Conservation (phyloP, 371 early-diverging fungal genomes). For the Coemansia linderi region DNA sequence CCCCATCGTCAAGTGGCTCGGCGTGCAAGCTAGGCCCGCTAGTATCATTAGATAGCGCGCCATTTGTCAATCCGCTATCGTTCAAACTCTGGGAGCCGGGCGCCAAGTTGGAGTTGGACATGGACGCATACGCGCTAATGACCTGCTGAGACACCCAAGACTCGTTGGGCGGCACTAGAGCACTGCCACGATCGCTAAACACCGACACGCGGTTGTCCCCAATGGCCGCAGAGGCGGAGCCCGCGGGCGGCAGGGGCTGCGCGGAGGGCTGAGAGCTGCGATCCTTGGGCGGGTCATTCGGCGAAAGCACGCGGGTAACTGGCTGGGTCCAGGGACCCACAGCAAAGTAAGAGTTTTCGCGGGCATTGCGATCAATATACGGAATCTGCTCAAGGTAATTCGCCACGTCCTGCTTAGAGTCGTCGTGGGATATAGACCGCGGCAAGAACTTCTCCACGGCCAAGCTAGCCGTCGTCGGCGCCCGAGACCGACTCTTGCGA, state of each 20-base stretch:
- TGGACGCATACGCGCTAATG: conserved; percentile 31
- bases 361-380: conserved; percentile 41
- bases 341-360: conserved; percentile 47
- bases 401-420: background rate
- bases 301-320: conserved; percentile 21
- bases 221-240: background rate
- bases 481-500: conserved; percentile 31
- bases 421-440: background rate
- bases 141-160: conserved; percentile 8
- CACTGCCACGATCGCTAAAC: conserved; percentile 14
- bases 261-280: background rate
- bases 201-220: background rate
- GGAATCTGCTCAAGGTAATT: conserved; percentile 39
- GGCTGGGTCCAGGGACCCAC: conserved; percentile 47
- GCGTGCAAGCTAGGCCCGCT: conserved; percentile 16
- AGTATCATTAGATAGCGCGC: background rate
- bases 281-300: background rate
- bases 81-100: conserved; percentile 3
- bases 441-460: conserved; percentile 40
- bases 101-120: conserved; percentile 42
- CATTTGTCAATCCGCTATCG: background rate
- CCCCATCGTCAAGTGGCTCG: conserved; percentile 9
- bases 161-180: background rate
- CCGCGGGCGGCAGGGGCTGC: background rate
- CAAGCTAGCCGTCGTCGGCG: conserved; percentile 43